A percentile compares a stretch with the other conserved stretches of the same genome.
Conservation (phyloP, 495 filamentous ascomycete genomes). For the Penicillium soppii region DNA sequence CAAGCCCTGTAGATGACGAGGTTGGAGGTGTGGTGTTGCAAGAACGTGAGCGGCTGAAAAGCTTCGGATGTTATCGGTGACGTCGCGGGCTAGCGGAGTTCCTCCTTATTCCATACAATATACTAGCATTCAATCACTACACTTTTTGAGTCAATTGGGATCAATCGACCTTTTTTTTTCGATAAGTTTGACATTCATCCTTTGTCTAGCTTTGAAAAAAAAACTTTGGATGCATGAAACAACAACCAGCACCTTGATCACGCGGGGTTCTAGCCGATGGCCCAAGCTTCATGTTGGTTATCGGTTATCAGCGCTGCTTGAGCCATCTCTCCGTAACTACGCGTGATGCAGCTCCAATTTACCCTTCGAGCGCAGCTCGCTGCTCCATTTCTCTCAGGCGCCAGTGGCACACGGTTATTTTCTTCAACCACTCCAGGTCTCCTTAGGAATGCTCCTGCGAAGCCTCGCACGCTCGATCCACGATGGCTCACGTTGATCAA, state of each 20-base stretch:
- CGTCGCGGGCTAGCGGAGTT: constrained; percentile 10
- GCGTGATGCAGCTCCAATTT: constrained; percentile 20
- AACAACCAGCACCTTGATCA: no score
- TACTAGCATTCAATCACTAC: no score
- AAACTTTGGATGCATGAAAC: no score
- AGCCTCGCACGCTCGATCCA: constrained; percentile 41
- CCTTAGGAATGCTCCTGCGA: constrained; percentile 11
- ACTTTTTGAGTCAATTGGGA: background rate
- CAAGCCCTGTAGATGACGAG: no score
- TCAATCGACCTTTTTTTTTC: no score
- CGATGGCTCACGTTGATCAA: constrained; percentile 80
- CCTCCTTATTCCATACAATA: background rate
- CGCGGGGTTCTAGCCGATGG: constrained; percentile 27
- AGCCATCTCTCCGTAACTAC: constrained; percentile 6
- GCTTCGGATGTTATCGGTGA: constrained; percentile 15
- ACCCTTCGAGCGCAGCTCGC: constrained; percentile 19
- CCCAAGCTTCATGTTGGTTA: constrained; percentile 22
- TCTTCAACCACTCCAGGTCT: constrained; percentile 22
- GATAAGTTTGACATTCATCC: no score
- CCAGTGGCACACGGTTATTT: constrained; percentile 15
- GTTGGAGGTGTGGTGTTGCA: background rate
- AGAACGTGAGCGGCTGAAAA: background rate
- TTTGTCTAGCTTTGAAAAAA: no score
- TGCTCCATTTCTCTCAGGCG: background rate
- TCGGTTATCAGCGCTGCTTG: constrained; percentile 14